A percentile compares a stretch with the other conserved stretches of the same genome.
phyloP scores from a whole-genome alignment of 768 basidiomycete genomes.

The Agaricus sinodeliciosus region DNA sequence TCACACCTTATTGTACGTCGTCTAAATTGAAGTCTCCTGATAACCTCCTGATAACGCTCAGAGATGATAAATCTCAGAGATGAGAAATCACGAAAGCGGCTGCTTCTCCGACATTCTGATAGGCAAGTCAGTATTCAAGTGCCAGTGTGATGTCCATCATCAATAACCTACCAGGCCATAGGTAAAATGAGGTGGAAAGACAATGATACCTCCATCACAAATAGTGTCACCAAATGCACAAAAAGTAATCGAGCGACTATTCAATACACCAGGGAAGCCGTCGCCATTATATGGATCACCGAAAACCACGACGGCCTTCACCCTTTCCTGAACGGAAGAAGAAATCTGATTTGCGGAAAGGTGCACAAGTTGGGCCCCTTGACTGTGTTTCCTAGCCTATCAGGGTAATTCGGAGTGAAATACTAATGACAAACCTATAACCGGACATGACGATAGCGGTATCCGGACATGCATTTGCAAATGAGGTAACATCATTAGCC shows the following conservation, averaged over 20 bases:
- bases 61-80: not conserved
- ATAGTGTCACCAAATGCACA: conserved; percentile 27
- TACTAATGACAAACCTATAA: conserved; percentile 20
- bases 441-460: conserved; percentile 28
- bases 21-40: not conserved
- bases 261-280: conserved; percentile 21
- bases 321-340: conserved; percentile 11
- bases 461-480: conserved; percentile 23
- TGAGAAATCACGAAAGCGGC: conserved; percentile 7
- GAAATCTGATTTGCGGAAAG: conserved; percentile 12
- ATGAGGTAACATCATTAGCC: conserved; percentile 24
- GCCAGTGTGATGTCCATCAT: not conserved
- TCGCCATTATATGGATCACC: conserved; percentile 28
- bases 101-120: not conserved
- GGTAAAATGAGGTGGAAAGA: conserved; percentile 20
- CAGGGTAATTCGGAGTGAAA: not conserved
- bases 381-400: conserved; percentile 11
- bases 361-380: conserved; percentile 20
- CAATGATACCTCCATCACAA: conserved; percentile 19
- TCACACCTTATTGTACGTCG: not conserved
- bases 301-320: conserved; percentile 14
- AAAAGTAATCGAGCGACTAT: conserved; percentile 21
- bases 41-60: too few relatives aligned
- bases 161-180: conserved; percentile 15
- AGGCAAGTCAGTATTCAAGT: not conserved